phyloP scores from a whole-genome alignment of 1,284 basidiomycete species.

The Leccinum angustisporum region DNA sequence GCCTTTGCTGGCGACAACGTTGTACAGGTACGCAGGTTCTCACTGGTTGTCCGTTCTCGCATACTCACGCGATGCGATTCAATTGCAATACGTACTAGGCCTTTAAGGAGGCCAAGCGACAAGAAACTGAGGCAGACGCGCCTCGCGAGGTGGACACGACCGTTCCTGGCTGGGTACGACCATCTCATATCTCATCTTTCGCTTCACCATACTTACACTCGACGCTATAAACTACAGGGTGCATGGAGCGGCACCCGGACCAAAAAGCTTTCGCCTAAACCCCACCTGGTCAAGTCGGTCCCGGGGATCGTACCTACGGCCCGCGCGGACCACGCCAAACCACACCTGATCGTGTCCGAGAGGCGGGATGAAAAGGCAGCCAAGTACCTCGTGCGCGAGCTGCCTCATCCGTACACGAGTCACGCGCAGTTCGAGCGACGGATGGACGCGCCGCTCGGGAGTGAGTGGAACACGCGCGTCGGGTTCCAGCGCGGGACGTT shows the following conservation, averaged over 20 bases:
- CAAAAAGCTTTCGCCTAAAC: constrained; percentile 57
- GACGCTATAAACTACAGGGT: constrained; percentile 52
- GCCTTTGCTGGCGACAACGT: constrained; percentile 98
- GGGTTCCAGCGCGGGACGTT: constrained; percentile 84
- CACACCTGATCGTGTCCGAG: constrained; percentile 93
- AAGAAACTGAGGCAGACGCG: constrained; percentile 81
- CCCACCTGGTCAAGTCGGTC: constrained; percentile 73
- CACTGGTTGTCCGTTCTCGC: too few relatives aligned
- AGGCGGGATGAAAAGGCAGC: constrained; percentile 91
- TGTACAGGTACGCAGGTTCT: constrained; percentile 59
- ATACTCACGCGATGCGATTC: constrained; percentile 3
- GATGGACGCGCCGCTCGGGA: constrained; percentile 79
- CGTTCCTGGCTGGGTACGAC: constrained; percentile 89
- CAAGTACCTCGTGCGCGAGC: constrained; percentile 84
- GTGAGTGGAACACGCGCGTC: constrained; percentile 93
- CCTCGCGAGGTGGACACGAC: constrained; percentile 84
- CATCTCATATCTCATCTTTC: neutral
- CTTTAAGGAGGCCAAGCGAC: constrained; percentile 82
- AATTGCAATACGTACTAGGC: constrained; percentile 47
- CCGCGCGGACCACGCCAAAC: constrained; percentile 82
- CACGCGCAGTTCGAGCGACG: constrained; percentile 86
- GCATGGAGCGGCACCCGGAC: constrained; percentile 87
- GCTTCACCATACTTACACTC: neutral
- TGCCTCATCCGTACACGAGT: constrained; percentile 93
- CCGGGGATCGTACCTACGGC: constrained; percentile 76